Percentiles rank a stretch among this genome's conserved stretches.
Evolutionary conservation across 768 basidiomycete genomes (phyloP).

Genomic region (Auriscalpium vulgare): DNA sequence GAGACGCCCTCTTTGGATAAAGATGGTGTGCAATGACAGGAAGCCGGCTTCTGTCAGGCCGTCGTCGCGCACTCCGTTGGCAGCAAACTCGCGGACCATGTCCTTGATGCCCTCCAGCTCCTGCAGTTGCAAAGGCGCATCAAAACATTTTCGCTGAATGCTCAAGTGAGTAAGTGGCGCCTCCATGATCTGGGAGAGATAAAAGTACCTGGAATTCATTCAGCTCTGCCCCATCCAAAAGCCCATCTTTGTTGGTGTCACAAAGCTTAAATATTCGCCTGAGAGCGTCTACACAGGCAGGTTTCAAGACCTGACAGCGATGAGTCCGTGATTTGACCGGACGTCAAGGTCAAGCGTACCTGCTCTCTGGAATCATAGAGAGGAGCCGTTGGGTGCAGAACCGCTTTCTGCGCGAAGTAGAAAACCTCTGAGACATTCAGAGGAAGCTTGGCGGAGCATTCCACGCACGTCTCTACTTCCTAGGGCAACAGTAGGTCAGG

Average conservation of each 20-base stretch:
- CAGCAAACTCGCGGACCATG: constrained; percentile 76
- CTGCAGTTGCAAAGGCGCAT: constrained; percentile 82
- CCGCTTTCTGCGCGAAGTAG: constrained; percentile 97
- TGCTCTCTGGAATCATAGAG: constrained; percentile 95
- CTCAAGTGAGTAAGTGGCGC: background rate
- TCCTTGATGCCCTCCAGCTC: constrained; percentile 96
- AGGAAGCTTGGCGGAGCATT: constrained; percentile 87
- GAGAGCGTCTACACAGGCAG: constrained; percentile 81
- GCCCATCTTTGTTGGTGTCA: constrained; percentile 89
- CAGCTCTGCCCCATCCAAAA: constrained; percentile 82
- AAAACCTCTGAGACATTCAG: constrained; percentile 95
- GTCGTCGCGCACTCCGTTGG: constrained; percentile 63
- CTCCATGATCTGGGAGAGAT: background rate
- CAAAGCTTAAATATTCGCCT: constrained; percentile 94
- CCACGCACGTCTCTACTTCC: constrained; percentile 98
- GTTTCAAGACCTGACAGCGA: constrained; percentile 70
- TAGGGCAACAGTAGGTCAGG: constrained; percentile 24
- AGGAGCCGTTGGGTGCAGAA: constrained; percentile 93
- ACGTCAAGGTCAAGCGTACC: constrained; percentile 36
- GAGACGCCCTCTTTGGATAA: constrained; percentile 90
- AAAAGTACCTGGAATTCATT: constrained; percentile 88
- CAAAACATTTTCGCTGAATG: constrained; percentile 85
- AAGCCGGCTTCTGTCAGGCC: constrained; percentile 92
- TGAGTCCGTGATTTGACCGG: constrained; percentile 7
- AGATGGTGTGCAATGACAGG: constrained; percentile 89